phyloP scores from a whole-genome alignment of 1,284 basidiomycete species.

The Boletellus sp. region DNA sequence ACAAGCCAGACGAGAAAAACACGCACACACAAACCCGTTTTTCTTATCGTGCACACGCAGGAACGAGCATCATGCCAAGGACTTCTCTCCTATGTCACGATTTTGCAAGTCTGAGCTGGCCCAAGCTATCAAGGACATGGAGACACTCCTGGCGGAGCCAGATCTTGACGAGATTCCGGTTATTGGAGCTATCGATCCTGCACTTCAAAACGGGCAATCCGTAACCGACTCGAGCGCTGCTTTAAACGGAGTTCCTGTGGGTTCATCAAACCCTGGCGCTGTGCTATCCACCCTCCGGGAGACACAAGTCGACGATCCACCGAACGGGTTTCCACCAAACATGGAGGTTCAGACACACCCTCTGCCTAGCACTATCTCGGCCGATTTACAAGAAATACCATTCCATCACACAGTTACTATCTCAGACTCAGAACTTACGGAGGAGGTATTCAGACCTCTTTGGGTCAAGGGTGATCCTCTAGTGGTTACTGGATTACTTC shows the following conservation, averaged over 20 bases:
- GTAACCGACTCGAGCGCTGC: slow-evolving; percentile 2
- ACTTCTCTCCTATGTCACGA: slow-evolving; percentile 79
- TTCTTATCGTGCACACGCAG: slow-evolving; percentile 68
- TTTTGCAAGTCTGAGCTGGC: slow-evolving; percentile 67
- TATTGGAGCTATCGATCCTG: slow-evolving; percentile 23
- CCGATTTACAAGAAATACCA: slow-evolving; percentile 33
- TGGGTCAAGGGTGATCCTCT: slow-evolving; percentile 77
- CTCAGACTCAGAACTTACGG: slow-evolving; percentile 50
- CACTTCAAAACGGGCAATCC: slow-evolving; percentile 17
- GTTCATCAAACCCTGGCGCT: slow-evolving; percentile 7
- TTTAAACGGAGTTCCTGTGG: slow-evolving; percentile 12
- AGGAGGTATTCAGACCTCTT: slow-evolving; percentile 59
- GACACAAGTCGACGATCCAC: slow-evolving; percentile 4
- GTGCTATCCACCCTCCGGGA: slow-evolving; percentile 12
- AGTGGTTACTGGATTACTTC: slow-evolving; percentile 63
- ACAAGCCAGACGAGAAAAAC: slow-evolving; percentile 53
- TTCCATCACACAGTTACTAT: slow-evolving; percentile 46
- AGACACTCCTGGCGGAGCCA: slow-evolving; percentile 41
- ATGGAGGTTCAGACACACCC: slow-evolving; percentile 9
- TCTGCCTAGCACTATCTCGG: slow-evolving; percentile 15
- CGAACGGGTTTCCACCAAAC: slow-evolving; percentile 7
- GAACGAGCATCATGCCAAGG: slow-evolving; percentile 59
- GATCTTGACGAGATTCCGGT: slow-evolving; percentile 27
- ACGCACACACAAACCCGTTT: slow-evolving; percentile 63
- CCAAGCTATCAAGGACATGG: slow-evolving; percentile 65